Base-by-base conservation (phyloP, 306 rosid genomes). In the Casuarina glauca region DNA sequence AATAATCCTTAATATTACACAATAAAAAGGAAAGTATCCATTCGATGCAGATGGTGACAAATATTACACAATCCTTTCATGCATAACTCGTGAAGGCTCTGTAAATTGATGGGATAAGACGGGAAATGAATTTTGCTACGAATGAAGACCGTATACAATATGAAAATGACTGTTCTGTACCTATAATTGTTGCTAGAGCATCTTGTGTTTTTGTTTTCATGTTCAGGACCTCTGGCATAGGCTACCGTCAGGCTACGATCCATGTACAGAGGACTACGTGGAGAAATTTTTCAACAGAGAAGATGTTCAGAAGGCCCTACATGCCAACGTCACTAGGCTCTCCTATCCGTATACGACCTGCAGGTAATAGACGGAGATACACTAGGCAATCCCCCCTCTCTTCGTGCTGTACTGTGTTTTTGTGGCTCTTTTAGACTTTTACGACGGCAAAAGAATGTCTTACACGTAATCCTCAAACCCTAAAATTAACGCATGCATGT, bases 301-400 rank as follows among this genome's bases (percentile, higher is more conserved):
- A 77, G 92, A 90, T 62, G 91, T 88, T 74, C 95, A 88, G 75
- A 73, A 11, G 76, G 92, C 95, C 52, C 80, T 90, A 10, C 91
- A 86, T 83, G 92, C 95, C 76, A 88, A 88, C 70, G 66, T 81
- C 61, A 90, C 94, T 41, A 53, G 70, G 6, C 83, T 90, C 32
- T 41, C 89, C 4, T 88, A 90, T 76, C 88, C 90, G 43, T 90
- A 86, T 70, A 41, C 83, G 15, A 69, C 83, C 11, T 90, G 94
- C 94, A 88, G 94, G 92, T 89, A 81, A 49, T n/a, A 32, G 17
- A 71, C 8, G 19, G 9, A 55, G 7, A 55, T 55, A 9, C 7
- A 46, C 50, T 5, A 45, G 7, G 11, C 51, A 48, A 9, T 20
- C 39, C 9, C n/a, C 35, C 7, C 61, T n/a, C 11, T 58, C 39